phyloP scores from a whole-genome alignment of 768 basidiomycete genomes.

The Suillus bovinus region DNA sequence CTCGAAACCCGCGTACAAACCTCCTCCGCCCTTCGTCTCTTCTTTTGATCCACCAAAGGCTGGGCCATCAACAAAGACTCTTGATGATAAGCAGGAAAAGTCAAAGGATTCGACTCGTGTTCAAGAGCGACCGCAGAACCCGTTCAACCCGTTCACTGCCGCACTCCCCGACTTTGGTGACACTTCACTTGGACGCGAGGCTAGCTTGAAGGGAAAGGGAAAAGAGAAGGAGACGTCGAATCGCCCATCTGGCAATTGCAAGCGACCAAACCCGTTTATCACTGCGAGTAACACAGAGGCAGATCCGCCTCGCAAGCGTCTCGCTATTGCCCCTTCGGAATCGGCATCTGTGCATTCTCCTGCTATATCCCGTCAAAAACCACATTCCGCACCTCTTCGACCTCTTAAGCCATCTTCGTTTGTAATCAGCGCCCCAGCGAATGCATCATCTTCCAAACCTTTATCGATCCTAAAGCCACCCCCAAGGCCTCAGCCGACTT shows the following conservation, averaged over 20 bases:
- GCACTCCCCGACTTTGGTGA: neutral
- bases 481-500: constrained; percentile 17
- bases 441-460: constrained; percentile 2
- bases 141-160: constrained; percentile 24
- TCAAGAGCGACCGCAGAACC: constrained; percentile 22
- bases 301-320: neutral
- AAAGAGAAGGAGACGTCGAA: neutral
- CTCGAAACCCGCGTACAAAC: constrained; percentile 19
- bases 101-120: neutral
- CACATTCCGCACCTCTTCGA: constrained; percentile 5
- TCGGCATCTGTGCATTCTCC: neutral
- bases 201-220: neutral
- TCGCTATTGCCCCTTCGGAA: neutral
- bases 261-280: neutral
- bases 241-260: neutral
- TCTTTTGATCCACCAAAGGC: constrained; percentile 20
- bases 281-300: neutral
- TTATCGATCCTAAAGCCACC: constrained; percentile 31
- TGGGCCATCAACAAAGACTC: neutral
- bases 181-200: neutral
- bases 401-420: constrained; percentile 20
- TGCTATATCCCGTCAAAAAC: neutral
- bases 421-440: neutral
- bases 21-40: constrained; percentile 29
- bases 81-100: neutral